Evolutionary conservation across 2,329 filamentous ascomycete species (phyloP), one percentile per base, ranked within the genome.

Genomic region (Aspergillus sp.): DNA sequence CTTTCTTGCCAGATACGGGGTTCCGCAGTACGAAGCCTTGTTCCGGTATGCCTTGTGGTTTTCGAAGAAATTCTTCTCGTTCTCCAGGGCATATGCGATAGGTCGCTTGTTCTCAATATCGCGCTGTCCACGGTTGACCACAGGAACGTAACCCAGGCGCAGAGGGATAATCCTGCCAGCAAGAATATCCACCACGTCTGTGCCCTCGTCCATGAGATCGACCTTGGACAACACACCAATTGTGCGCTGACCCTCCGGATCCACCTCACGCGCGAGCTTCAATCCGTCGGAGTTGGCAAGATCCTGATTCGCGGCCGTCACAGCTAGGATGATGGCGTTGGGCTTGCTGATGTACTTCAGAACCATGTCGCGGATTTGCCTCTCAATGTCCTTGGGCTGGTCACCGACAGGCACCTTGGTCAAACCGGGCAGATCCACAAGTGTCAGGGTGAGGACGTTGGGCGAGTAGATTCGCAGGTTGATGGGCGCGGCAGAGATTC

Each of bases 161-260:
- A 99, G 81, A 39, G 95, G 95, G 74, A 99, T 99, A 74, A 99
- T 96, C 69, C 95, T 89, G 59, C 96, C 96, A 64, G 95, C 96
- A 70, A 99, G 83, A 80, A 99, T 99, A 77, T 99, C 95, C 65
- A 99, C 93, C 42, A 98, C 95, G 71, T 99, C 95, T 53, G 95
- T 99, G 55, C 95, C 95, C 24, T 96, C 91, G 75, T 99, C 95
- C 95, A 99, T 99, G 72, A 99, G 79, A 79, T 99, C 95, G 60
- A 99, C 93, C 83, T 99, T 99, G 67, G 93, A 98, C 68, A 99
- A 83, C 61, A 99, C 95, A 84, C 95, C 95, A 65, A 99, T 99
- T 49, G 95, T 99, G 74, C 95, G 86, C 80, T 98, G 93, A 71
- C 95, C 95, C 74, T 99, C 93, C 3, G 93, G 93, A 69, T 99